Evolutionary conservation across 1,284 basidiomycete genomes (phyloP).

Genomic region (Tremellales sp.): DNA sequence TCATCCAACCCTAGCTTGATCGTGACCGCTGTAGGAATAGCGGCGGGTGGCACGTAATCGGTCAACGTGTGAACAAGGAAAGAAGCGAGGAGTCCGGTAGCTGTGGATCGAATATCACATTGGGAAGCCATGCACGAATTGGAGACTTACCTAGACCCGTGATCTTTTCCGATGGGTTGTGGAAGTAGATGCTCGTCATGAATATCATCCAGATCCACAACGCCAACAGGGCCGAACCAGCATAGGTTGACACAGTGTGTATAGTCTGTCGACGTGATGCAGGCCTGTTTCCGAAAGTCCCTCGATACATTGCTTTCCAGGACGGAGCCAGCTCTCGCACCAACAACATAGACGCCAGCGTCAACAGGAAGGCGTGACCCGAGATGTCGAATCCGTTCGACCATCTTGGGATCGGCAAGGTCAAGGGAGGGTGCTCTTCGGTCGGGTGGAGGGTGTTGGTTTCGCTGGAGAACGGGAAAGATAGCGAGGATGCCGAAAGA

Average conservation of each 20-base stretch:
- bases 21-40: too few relatives aligned
- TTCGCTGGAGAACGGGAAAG: conserved; percentile 5
- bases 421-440: conserved; percentile 12
- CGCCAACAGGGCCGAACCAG: conserved; percentile 52
- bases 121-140: background rate
- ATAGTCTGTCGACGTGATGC: background rate
- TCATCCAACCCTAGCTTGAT: conserved; percentile 14
- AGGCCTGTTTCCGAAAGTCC: background rate
- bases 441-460: conserved; percentile 6
- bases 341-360: conserved; percentile 75
- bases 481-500: conserved; percentile 15
- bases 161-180: conserved; percentile 80
- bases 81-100: conserved; percentile 3
- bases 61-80: conserved; percentile 1
- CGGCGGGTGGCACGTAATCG: background rate
- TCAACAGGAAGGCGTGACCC: conserved; percentile 89
- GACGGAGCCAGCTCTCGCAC: conserved; percentile 63
- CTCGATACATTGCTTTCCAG: conserved; percentile 15
- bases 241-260: conserved; percentile 17
- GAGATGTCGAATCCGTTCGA: conserved; percentile 80
- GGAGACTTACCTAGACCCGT: conserved; percentile 68
- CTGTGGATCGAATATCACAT: background rate
- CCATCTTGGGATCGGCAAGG: conserved; percentile 49
- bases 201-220: conserved; percentile 72
- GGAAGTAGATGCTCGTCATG: conserved; percentile 87